phyloP scores from a whole-genome alignment of 306 rosid genomes.

The Abrus pulchellus region DNA sequence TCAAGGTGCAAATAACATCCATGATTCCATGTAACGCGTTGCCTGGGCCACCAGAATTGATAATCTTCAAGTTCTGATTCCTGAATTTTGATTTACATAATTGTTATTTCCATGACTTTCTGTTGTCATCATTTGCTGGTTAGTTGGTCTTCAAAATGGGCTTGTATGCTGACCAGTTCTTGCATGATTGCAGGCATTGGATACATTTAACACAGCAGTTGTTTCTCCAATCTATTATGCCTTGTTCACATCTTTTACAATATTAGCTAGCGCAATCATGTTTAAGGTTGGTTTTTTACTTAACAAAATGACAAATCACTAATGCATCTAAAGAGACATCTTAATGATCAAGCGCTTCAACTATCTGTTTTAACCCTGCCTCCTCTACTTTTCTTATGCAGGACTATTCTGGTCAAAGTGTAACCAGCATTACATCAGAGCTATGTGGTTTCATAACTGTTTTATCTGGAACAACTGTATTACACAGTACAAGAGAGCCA shows the following conservation, averaged over 20 bases:
- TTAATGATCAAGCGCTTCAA: conserved; percentile 32
- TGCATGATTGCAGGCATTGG: conserved; percentile 79
- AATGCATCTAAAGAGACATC: conserved; percentile 21
- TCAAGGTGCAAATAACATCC: conserved; percentile 32
- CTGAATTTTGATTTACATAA: conserved; percentile 23
- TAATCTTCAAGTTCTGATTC: conserved; percentile 15
- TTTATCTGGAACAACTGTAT: conserved; percentile 84
- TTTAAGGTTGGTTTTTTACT: conserved; percentile 78
- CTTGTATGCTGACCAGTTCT: conserved; percentile 34
- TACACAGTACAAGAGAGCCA: conserved; percentile 83
- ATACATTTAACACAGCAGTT: conserved; percentile 83
- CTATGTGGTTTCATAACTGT: conserved; percentile 91
- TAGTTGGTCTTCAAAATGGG: conserved; percentile 42
- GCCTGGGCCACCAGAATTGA: conserved; percentile 13
- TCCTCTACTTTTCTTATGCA: conserved; percentile 48
- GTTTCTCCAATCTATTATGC: conserved; percentile 96
- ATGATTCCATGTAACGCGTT: conserved; percentile 29
- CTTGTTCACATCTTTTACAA: conserved; percentile 91
- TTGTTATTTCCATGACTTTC: conserved; percentile 23
- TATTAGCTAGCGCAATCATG: conserved; percentile 94
- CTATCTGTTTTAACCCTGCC: conserved; percentile 35
- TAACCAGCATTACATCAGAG: conserved; percentile 83
- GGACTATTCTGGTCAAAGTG: conserved; percentile 96
- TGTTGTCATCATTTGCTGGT: conserved; percentile 35
- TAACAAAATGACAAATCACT: conserved; percentile 27